Evolutionary conservation across 2,329 filamentous ascomycete genomes (phyloP), one percentile per base, ranked within the genome.

Genomic region (Penicillium sclerotigenum): DNA sequence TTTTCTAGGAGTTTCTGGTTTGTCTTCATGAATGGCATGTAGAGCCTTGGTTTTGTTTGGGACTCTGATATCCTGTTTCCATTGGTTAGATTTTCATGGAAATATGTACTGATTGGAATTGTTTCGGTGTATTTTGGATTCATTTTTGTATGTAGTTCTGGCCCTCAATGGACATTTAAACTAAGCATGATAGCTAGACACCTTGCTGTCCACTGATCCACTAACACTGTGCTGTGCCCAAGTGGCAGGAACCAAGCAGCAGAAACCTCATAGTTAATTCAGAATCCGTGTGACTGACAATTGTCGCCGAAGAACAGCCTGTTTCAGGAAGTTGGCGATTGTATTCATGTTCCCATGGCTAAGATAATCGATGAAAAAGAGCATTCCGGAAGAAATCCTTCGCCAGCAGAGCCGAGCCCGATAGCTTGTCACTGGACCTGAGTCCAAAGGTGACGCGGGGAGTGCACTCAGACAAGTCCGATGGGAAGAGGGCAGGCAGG

Each of bases 11-110:
- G 53, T 64, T 57, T 57, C 29, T 20, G 28, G 53, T 50, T 46
- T 50, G 29, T 51, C 14, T 53, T 59, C 47, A 62, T 59, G 62
- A 61, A 54, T 45, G 54, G 43, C 51, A 65, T 65, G 60, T 62
- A 60, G 60, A 60, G 62, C 54, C 40, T 11, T 45, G 43, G 18
- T 51, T 57, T 40, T 41, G 22, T 29, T 41, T 50, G 51, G 51
- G 33, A 45, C 33, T 18, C 48, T 48, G 37, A 18, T 57, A 53
- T 49, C 56, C 46, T 18, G 31, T 48, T 48, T 57, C 37, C 16
- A 51, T 26, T 47, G 29, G 43, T 41, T 43, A 36, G 28, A 38
- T 56, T 48, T 56, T 56, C 43, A 45, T 49, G 36, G 24, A 45
- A 48, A 54, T 49, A 42, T 56, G 43, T 56, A 43, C 50, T 34